Conservation (phyloP, 306 rosid genomes). For the Castanea crenata region DNA sequence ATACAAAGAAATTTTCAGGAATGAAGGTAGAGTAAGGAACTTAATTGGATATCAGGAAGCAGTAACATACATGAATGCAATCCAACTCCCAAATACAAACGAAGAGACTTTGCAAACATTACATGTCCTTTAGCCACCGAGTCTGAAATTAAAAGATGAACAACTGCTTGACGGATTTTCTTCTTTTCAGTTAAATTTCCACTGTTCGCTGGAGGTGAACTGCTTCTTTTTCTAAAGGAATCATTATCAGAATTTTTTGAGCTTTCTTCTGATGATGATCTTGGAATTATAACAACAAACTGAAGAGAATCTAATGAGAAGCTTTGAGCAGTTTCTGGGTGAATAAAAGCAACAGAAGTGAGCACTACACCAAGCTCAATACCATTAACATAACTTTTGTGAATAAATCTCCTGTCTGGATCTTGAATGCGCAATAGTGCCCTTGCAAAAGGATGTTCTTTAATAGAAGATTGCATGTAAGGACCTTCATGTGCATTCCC, state of each 20-base stretch:
- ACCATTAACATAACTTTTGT: conserved; percentile 41
- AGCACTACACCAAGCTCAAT: conserved; percentile 64
- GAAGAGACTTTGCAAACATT: conserved; percentile 78
- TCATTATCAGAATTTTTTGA: conserved; percentile 37
- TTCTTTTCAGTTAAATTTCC: conserved; percentile 46
- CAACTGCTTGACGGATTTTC: conserved; percentile 50
- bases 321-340: conserved; percentile 79
- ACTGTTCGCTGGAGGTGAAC: conserved; percentile 38
- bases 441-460: conserved; percentile 41
- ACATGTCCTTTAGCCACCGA: conserved; percentile 87
- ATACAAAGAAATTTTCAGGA: conserved; percentile 3
- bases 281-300: conserved; percentile 63
- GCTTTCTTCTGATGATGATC: conserved; percentile 45
- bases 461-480: conserved; percentile 23
- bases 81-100: conserved; percentile 67
- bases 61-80: conserved; percentile 81
- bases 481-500: conserved; percentile 39
- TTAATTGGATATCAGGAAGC: conserved; percentile 17
- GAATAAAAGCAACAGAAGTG: conserved; percentile 79
- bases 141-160: conserved; percentile 63
- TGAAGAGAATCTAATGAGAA: conserved; percentile 62
- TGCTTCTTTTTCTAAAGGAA: conserved; percentile 48
- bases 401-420: conserved; percentile 48
- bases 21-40: conserved; percentile 16
- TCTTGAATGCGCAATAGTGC: conserved; percentile 78